Conservation (phyloP, 768 basidiomycete species). For the Leccinum obscurum region DNA sequence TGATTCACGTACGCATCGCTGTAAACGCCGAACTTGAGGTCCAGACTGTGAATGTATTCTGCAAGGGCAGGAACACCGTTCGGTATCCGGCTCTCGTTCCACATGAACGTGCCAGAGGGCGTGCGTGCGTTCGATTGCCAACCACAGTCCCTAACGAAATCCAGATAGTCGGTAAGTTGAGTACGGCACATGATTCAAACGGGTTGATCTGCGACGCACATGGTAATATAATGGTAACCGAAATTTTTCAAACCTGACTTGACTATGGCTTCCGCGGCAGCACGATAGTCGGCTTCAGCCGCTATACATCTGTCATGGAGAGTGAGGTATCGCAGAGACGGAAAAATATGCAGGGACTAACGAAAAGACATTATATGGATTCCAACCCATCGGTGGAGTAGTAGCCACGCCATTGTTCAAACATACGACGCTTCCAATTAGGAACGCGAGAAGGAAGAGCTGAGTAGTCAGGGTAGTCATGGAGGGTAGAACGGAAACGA, state of each 20-base stretch:
- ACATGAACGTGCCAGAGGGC: slow-evolving; percentile 6
- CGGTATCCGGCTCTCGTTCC: slow-evolving; percentile 11
- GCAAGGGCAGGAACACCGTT: slow-evolving; percentile 15
- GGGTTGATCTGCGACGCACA: background rate
- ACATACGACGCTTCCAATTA: background rate
- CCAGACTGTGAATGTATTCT: slow-evolving; percentile 9
- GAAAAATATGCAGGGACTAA: background rate
- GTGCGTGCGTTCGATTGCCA: slow-evolving; percentile 12
- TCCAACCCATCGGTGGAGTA: slow-evolving; percentile 20
- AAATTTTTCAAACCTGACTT: slow-evolving; percentile 1
- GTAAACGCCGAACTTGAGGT: slow-evolving; percentile 12
- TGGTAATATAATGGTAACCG: slow-evolving; percentile 11
- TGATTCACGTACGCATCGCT: slow-evolving; percentile 13
- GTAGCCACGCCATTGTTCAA: slow-evolving; percentile 14
- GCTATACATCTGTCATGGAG: slow-evolving; percentile 8
- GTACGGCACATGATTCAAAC: background rate
- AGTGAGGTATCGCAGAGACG: background rate
- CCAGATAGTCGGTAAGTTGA: background rate
- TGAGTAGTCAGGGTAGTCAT: background rate
- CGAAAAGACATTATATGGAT: slow-evolving; percentile 17
- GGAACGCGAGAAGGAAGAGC: slow-evolving; percentile 1
- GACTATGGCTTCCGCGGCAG: slow-evolving; percentile 9
- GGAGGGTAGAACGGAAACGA: background rate
- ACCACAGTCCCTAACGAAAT: slow-evolving; percentile 12
- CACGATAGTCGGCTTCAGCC: slow-evolving; percentile 6